Evolutionary conservation across 179 eudicot species (phyloP), one percentile per base, ranked within the genome.

Genomic region (Gypsophila paniculata): DNA sequence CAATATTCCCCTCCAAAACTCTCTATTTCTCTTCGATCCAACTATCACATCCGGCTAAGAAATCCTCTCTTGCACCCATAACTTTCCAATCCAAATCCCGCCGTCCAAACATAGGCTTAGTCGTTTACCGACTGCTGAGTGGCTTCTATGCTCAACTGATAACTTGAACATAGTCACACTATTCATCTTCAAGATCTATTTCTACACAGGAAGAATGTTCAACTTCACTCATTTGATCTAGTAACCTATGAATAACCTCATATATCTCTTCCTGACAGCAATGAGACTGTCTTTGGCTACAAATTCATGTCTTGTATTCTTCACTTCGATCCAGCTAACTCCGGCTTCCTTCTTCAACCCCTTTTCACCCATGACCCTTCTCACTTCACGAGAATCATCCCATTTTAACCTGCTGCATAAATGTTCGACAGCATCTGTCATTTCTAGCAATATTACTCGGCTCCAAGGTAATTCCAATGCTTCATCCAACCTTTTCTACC

Each of bases 311-410:
- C 88, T 80, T 1, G 44, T 74, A 78, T 84, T 78, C 66, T 81
- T 82, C 57, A 91, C 80, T 77, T 87, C 91, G 67, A 88, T 84
- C 93, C 90, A 87, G 75, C 97, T 91, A 65, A 69, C 81, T 52
- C 77, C 97, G 0, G 86, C 86, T 39, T 84, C 89, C 79, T 91
- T 91, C 76, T 69, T 78, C 63, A 91, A 73, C 19, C 85, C 87
- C 74, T 71, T 79, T 9, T 74, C 85, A 68, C 66, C 77, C 87
- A 89, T 81, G n/a, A 82, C 65, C 38, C 70, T 75, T 74, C 95
- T 86, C 65, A 89, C 78, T 52, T 64, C 42, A n/a, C 64, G 61
- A 3, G 85, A 86, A 75, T 88, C 91, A 67, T 73, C 87, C 94
- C 92, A 89, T 69, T 77, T 82, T 85, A 85, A 21, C 83, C 88